A percentile compares a stretch with the other conserved stretches of the same genome.
phyloP scores from a whole-genome alignment of 371 early-diverging fungal genomes.

The Mortierella sp. region DNA sequence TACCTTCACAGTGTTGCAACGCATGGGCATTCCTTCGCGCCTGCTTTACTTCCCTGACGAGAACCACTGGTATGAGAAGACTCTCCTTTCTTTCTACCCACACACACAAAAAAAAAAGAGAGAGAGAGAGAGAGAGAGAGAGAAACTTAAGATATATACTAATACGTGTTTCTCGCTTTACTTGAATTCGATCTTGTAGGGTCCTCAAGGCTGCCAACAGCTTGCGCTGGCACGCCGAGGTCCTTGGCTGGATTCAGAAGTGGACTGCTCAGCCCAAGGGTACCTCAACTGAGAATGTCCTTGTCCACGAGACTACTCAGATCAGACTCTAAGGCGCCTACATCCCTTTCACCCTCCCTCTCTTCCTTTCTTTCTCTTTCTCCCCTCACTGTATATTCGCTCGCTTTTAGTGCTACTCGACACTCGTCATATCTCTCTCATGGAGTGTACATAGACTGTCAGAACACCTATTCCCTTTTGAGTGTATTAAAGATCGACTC shows the following conservation, averaged over 20 bases:
- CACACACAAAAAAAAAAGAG: too few species aligned
- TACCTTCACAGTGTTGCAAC: conserved; percentile 83
- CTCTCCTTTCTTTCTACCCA: background rate
- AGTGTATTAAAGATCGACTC: too few species aligned
- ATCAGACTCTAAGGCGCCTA: conserved; percentile 18
- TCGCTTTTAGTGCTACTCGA: too few species aligned
- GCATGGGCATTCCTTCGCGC: conserved; percentile 75
- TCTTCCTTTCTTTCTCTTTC: too few species aligned
- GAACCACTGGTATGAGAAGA: conserved; percentile 66
- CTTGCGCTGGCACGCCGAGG: conserved; percentile 80
- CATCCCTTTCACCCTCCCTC: background rate
- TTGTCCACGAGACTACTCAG: conserved; percentile 24
- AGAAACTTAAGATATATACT: background rate
- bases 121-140: too few species aligned
- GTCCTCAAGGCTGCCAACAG: conserved; percentile 83
- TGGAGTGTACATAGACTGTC: too few species aligned
- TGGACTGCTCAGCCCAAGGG: conserved; percentile 56
- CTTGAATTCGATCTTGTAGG: conserved; percentile 2
- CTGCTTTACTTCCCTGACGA: conserved; percentile 88
- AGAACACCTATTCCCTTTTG: too few species aligned
- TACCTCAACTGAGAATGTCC: background rate
- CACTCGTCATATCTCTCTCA: too few species aligned
- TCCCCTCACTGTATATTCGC: too few species aligned
- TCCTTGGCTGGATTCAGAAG: conserved; percentile 70
- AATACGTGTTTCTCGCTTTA: background rate